A percentile compares a stretch with the other conserved stretches of the same genome.
Conservation (phyloP, 176 grass and related monocot genomes). For the Aegilops umbellulata region DNA sequence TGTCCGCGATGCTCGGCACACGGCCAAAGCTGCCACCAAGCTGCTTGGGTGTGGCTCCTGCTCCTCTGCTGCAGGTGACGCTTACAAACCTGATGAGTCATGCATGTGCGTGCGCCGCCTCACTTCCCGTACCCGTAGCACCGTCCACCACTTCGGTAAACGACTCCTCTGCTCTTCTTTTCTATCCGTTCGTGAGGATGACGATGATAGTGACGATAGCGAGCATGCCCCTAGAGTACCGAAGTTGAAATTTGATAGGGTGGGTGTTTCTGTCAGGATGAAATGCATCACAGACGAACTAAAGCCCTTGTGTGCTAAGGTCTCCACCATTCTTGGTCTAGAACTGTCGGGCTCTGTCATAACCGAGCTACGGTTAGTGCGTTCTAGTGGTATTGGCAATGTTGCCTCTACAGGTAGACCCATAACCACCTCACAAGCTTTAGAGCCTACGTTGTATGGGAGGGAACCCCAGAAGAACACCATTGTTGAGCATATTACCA, state of each 20-base stretch:
- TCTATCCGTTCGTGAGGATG: background rate
- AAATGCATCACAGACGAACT: background rate
- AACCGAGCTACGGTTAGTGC: background rate
- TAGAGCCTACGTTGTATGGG: background rate
- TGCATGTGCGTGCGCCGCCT: background rate
- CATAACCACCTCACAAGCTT: background rate
- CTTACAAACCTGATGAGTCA: background rate
- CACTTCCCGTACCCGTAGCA: background rate
- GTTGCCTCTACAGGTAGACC: background rate
- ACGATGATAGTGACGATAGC: background rate
- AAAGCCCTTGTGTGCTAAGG: background rate
- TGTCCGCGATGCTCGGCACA: background rate
- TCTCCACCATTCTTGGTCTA: background rate
- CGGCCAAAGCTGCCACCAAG: too few relatives aligned
- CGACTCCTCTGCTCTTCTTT: background rate
- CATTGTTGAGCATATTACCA: background rate
- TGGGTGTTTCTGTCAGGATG: background rate
- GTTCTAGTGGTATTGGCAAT: background rate
- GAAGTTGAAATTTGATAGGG: conserved; percentile 6
- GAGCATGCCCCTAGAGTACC: background rate
- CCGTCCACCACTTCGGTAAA: background rate
- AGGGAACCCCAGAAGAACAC: background rate
- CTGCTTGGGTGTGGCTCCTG: too few relatives aligned
- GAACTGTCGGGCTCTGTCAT: background rate
- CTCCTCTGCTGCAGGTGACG: too few relatives aligned